These are phyloP conservation scores for Aphanomyces stellatus DNA, from an alignment of 352 stramenopile genomes.

Conservation along the genomic window DNA sequence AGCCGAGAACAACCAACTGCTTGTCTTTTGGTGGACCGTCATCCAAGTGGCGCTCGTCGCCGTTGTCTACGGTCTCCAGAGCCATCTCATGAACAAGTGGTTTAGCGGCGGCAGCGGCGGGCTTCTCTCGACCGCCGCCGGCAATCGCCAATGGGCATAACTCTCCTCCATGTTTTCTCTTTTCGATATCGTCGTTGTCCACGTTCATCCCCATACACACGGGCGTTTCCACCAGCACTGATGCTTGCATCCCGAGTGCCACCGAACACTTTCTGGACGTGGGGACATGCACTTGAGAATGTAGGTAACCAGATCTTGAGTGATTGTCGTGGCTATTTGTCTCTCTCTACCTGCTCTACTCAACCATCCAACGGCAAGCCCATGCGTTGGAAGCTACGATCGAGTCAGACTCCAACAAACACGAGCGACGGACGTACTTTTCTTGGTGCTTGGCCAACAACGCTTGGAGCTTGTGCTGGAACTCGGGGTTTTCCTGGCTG, in stretches of 20 bases:
- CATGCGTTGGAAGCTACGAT: slow-evolving; percentile 1
- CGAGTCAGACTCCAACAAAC: too few species aligned
- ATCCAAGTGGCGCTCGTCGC: slow-evolving; percentile 56
- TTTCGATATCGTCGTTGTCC: too few species aligned
- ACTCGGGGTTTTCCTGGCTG: slow-evolving; percentile 7
- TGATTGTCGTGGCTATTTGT: neutral
- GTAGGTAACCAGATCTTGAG: too few species aligned
- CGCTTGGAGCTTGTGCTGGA: slow-evolving; percentile 4
- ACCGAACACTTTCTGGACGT: too few species aligned
- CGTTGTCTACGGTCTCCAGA: slow-evolving; percentile 63
- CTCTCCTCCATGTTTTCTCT: too few species aligned
- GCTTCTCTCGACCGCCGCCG: slow-evolving; percentile 39
- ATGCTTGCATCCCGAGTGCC: too few species aligned
- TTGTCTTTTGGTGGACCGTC: slow-evolving; percentile 71
- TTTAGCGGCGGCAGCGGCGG: slow-evolving; percentile 71
- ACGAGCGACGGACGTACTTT: slow-evolving; percentile 13
- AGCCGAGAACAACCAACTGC: slow-evolving; percentile 64
- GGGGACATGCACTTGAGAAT: too few species aligned
- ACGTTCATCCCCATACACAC: too few species aligned
- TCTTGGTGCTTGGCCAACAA: slow-evolving; percentile 11
- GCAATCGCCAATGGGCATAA: slow-evolving; percentile 51
- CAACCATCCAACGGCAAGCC: neutral
- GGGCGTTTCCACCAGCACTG: too few species aligned
- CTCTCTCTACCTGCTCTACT: neutral
- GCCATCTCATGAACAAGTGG: slow-evolving; percentile 77